phyloP scores from a whole-genome alignment of 345 rosid genomes.

The Eucalyptus decipiens region DNA sequence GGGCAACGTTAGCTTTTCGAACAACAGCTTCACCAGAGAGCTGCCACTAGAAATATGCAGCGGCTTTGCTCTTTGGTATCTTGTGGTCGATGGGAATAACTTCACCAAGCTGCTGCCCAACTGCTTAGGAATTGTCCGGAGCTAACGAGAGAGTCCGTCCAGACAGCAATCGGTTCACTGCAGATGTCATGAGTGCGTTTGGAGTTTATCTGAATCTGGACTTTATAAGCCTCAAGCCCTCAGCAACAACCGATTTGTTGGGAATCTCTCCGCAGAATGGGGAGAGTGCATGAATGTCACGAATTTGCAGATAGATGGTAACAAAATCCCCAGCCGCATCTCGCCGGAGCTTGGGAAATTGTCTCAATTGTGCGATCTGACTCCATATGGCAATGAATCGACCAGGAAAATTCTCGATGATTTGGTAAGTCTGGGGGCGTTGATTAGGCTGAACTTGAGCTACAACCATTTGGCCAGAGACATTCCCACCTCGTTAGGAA shows the following conservation, averaged over 20 bases:
- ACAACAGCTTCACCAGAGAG: no score
- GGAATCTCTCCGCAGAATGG: no score
- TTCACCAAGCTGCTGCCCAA: conserved; percentile 43
- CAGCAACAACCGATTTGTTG: no score
- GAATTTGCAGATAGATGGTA: no score
- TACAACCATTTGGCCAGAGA: conserved; percentile 29
- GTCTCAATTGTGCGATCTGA: no score
- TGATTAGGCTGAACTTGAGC: conserved; percentile 36
- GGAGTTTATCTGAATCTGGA: conserved; percentile 33
- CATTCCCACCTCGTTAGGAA: conserved; percentile 23
- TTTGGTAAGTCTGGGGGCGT: conserved; percentile 21
- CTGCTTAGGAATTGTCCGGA: conserved; percentile 39
- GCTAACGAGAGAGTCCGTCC: conserved; percentile 39
- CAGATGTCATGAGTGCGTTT: conserved; percentile 40
- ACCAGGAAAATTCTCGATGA: conserved; percentile 33
- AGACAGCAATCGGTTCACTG: conserved; percentile 42
- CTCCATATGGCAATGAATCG: conserved; percentile 12
- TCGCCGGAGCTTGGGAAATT: no score
- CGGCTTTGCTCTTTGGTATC: conserved; percentile 12
- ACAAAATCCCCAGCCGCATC: no score
- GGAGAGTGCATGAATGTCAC: no score
- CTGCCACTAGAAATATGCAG: no score
- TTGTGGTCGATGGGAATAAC: conserved; percentile 35
- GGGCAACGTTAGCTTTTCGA: no score
- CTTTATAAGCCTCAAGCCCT: conserved; percentile 6